Evolutionary conservation across 345 rosid genomes (phyloP), one percentile per base, ranked within the genome.

Genomic region (Eucalyptus caleyi): DNA sequence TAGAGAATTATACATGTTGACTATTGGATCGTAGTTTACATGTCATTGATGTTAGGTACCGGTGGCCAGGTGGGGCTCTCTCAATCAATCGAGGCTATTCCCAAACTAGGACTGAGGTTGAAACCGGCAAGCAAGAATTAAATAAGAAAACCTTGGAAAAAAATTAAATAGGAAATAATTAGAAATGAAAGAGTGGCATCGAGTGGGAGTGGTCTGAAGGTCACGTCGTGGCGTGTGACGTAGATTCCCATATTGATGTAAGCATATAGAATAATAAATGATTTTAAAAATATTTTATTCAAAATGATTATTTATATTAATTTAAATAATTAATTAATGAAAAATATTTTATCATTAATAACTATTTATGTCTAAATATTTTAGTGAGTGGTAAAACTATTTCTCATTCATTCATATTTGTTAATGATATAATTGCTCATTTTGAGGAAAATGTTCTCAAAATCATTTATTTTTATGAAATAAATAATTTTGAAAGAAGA

Each of bases 321-420:
- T 6, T 0, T 0, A 30, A 30, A 62, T 62, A 27, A 62, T 6
- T 12, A 30, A 0, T 62, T 30, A 62, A 62, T 62, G 1, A 62
- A 60, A 62, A 1, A 3, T 13, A 11, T 30, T 13, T 13, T 30
- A 6, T 62, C 0, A 30, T 6, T 0, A 0, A 62, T 4, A 62
- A 62, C 1, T 27, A 27, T 62, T 12, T 27, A 56, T 24, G n/a
- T 59, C 14, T 59, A 59, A 59, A 59, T 11, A 26, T 26, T 26
- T 59, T 59, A 0, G 3, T 59, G 65, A 13, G 15, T 0, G 8
- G 7, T 60, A 12, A 60, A 60, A 27, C 6, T 60, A 27, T 5
- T 60, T 60, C 2, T 60, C 1, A 0, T 60, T 27, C 16, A 11
- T 60, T 12, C 16, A 11, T 12, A 12, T 60, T 60, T 60, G 8